Base-by-base conservation (phyloP, 768 basidiomycete genomes). In the Tylopilus plumbeoviolaceoides region DNA sequence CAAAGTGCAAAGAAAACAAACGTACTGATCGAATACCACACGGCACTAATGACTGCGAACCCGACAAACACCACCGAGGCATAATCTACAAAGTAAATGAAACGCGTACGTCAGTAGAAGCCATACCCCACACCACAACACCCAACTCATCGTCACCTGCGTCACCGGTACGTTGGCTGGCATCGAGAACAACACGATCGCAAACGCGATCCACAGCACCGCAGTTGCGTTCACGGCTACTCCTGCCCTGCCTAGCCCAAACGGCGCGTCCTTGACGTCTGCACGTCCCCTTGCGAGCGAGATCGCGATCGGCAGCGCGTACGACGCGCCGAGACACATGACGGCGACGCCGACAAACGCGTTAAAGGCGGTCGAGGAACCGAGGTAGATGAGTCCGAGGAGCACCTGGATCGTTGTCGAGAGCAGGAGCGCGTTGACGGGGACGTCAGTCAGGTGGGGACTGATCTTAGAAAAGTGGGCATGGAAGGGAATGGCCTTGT, bases 141-240 rank as follows among this genome's bases (percentile, higher is more conserved):
- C 51, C 20, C 47, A 49, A 64, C 77, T 78, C 78, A 84, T 84
- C 6, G 79, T 70, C 1, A 67, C 69, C 50, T 55, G 56, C 6
- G 77, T 79, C 36, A 79, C 81, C 5, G 84, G 84, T 5, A 85
- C 70, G 36, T 76, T 74, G 7, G 81, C 79, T 7, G 83, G 84
- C 83, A 87, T 85, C 21, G 82, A 84, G 61, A 85, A 86, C 55
- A 87, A 61, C 30, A 85, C 78, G 40, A 83, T 79, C 62, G 83
- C 78, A 47, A 87, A 82, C 46, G 67, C 43, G 51, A 79, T 71
- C 85, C 85, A 86, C n/a, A 78, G 45, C 10, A 86, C 73, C 5
- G 83, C 79, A 17, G 77, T 60, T 10, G 63, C 59, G 63, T 87
- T 86, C 8, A 83, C 68, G 39, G 67, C 21, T 28, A 53, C 63